Evolutionary conservation across 192 early-diverging fungal genomes (phyloP), one percentile per base, ranked within the genome.

Genomic region (Helicostylum pulchrum): DNA sequence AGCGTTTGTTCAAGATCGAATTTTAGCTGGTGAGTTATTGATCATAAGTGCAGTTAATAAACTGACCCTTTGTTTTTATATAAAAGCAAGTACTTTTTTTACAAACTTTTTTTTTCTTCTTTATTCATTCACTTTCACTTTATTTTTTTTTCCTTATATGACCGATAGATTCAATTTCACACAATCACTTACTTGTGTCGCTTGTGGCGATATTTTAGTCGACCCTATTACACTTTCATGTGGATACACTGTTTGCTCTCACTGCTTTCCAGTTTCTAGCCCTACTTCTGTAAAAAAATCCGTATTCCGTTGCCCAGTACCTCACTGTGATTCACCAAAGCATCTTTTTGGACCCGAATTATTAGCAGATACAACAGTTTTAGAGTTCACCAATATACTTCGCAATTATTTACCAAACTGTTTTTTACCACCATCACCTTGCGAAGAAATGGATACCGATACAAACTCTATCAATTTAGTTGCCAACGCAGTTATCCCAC

Each of bases 181-280:
- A 42, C 36, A 51, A 17, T 43, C 39, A 64, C 62, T 64, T 44
- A 64, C 51, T 30, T 64, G 62, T 53, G 39, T 39, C 31, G 62
- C 52, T n/a, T 64, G 62, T 46, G 39, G 50, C 8, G 62, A 64
- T 30, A 53, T 53, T 20, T 42, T 64, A 19, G 19, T 14, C n/a
- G 62, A 64, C 8, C 62, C 62, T 26, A 64, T 64, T 31, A 64
- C 49, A 17, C 62, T 64, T 31, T 64, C 62, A 17, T 64, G 62
- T 17, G 62, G 62, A 64, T 53, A 45, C 39, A 64, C 62, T n/a
- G 42, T 64, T 7, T 64, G 62, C 15, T 51, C 23, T 21, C 14
- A 32, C 39, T 64, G 62, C 21, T 51, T 64, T 31, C 62, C 49
- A n/a, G 21, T 51, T n/a, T 44, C 32, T 5, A 43, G 43, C 14